Percentiles rank a stretch among this genome's conserved stretches.
Evolutionary conservation across 2,329 filamentous ascomycete genomes (phyloP).

Genomic region (Apiospora arundinis): DNA sequence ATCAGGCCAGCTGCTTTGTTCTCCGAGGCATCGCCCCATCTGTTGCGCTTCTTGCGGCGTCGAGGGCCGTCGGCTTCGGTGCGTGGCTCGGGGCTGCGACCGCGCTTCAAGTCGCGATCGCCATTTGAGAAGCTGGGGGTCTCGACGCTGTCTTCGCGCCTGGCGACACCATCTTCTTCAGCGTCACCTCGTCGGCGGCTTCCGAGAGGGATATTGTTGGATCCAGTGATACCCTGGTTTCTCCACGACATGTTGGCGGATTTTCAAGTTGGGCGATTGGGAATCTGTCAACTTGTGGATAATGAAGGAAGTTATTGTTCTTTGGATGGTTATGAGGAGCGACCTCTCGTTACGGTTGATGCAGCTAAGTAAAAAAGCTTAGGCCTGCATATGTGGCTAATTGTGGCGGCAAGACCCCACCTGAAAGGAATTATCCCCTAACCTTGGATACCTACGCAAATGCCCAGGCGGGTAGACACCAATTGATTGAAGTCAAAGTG

Average conservation of each 20-base stretch:
- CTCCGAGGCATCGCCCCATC: constrained; percentile 96
- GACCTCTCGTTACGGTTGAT: not conserved
- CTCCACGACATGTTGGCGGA: constrained; percentile 66
- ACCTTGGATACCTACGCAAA: too few relatives aligned
- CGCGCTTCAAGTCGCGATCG: constrained; percentile 75
- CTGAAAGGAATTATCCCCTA: too few relatives aligned
- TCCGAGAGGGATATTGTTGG: constrained; percentile 96
- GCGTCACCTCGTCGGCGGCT: constrained; percentile 81
- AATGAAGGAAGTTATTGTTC: constrained; percentile 4
- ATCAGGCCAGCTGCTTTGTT: constrained; percentile 99
- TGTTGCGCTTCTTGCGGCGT: constrained; percentile 96
- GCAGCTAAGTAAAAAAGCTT: constrained; percentile 13
- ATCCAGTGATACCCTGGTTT: constrained; percentile 88
- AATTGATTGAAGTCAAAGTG: too few relatives aligned
- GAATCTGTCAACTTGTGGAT: constrained; percentile 13
- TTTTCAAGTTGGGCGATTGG: not conserved
- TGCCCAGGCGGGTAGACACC: not conserved
- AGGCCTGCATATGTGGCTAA: constrained; percentile 8
- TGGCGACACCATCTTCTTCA: constrained; percentile 40
- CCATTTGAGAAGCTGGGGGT: constrained; percentile 43
- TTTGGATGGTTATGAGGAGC: not conserved
- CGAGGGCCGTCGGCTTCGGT: constrained; percentile 76
- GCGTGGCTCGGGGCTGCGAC: constrained; percentile 88
- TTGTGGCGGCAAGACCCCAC: not conserved
- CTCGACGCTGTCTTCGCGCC: constrained; percentile 29